Percentiles rank a stretch among this genome's conserved stretches.
phyloP scores from a whole-genome alignment of 345 rosid species.

The Euphorbia lathyris region DNA sequence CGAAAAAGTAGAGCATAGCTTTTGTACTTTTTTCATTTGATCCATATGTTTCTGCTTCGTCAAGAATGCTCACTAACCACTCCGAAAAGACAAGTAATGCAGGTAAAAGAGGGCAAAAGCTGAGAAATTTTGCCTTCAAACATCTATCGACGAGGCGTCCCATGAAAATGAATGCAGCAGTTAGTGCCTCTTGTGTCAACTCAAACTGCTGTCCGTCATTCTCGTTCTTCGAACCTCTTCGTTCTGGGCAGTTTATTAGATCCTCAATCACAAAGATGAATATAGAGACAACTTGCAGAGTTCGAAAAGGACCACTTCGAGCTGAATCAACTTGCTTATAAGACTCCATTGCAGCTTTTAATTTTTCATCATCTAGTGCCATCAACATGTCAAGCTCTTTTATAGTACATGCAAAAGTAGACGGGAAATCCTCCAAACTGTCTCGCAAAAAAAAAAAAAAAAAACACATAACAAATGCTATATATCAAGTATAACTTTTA shows the following conservation, averaged over 20 bases:
- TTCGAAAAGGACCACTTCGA: slow-evolving; percentile 65
- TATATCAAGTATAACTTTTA: too few relatives aligned
- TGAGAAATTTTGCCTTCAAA: slow-evolving; percentile 41
- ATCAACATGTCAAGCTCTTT: slow-evolving; percentile 55
- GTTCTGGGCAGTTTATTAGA: slow-evolving; percentile 28
- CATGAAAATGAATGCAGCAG: slow-evolving; percentile 55
- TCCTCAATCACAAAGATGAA: slow-evolving; percentile 59
- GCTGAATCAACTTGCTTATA: slow-evolving; percentile 56
- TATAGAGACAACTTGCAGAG: slow-evolving; percentile 61
- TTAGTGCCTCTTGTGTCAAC: slow-evolving; percentile 37
- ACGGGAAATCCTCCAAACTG: slow-evolving; percentile 68
- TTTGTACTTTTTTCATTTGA: slow-evolving; percentile 47
- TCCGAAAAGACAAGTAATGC: slow-evolving; percentile 68
- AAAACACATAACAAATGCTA: too few relatives aligned
- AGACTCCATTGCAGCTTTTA: slow-evolving; percentile 51
- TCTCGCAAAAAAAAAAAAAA: slow-evolving; percentile 8
- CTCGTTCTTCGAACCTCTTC: slow-evolving; percentile 20
- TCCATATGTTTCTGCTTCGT: slow-evolving; percentile 34
- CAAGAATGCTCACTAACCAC: slow-evolving; percentile 53
- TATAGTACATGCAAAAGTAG: slow-evolving; percentile 58
- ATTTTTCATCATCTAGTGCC: slow-evolving; percentile 45
- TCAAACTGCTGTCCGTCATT: slow-evolving; percentile 26
- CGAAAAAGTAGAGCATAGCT: slow-evolving; percentile 57
- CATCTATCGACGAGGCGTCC: slow-evolving; percentile 67
- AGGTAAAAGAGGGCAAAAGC: slow-evolving; percentile 64